Conservation (phyloP, 1,284 basidiomycete genomes). For the Fomitopsis schrenkii region DNA sequence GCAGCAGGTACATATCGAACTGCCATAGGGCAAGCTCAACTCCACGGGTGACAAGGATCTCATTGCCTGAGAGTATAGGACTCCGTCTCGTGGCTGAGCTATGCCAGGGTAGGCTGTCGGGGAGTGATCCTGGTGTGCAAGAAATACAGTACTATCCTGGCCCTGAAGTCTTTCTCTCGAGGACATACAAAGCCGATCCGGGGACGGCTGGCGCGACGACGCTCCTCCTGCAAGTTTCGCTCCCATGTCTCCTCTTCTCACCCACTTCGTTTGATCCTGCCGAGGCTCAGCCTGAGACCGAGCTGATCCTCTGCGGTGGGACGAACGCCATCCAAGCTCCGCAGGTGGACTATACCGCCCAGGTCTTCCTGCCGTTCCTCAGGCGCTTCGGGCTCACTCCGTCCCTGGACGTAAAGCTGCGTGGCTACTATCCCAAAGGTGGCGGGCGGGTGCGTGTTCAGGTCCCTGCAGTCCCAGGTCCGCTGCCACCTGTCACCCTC, state of each 20-base stretch:
- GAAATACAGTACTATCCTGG: conserved; percentile 51
- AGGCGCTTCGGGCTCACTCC: conserved; percentile 46
- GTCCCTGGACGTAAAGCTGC: conserved; percentile 41
- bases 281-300: conserved; percentile 25
- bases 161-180: conserved; percentile 34
- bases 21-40: background rate
- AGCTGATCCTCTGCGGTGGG: conserved; percentile 56
- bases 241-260: conserved; percentile 63
- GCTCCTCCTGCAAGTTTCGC: conserved; percentile 64
- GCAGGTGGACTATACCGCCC: conserved; percentile 64
- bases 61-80: conserved; percentile 34
- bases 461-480: conserved; percentile 35
- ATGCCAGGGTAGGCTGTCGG: conserved; percentile 45
- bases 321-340: conserved; percentile 68
- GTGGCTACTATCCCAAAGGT: conserved; percentile 69
- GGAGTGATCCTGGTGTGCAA: conserved; percentile 46
- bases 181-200: conserved; percentile 51
- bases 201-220: conserved; percentile 67
- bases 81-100: conserved; percentile 59
- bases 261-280: conserved; percentile 7
- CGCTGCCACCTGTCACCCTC: conserved; percentile 45
- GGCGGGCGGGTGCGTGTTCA: conserved; percentile 54
- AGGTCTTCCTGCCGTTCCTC: conserved; percentile 65
- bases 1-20: conserved; percentile 45
- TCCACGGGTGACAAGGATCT: background rate